Evolutionary conservation across 306 rosid species (phyloP), one percentile per base, ranked within the genome.

Genomic region (Trifolium fragiferum): DNA sequence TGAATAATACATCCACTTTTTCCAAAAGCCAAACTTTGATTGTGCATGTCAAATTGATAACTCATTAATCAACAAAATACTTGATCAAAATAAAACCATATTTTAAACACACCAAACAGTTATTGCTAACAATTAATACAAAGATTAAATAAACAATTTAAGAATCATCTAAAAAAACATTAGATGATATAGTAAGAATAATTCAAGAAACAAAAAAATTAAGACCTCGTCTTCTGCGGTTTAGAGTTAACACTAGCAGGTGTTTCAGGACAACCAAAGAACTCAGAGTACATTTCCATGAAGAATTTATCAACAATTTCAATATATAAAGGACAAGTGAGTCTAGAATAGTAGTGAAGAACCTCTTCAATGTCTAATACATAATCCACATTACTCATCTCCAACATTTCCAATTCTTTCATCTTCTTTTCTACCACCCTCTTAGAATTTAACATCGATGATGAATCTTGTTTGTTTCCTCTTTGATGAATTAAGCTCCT

Each of bases 281-380:
- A 89, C 58, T 92, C 97, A 0, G 85, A 76, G 51, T 60, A 89
- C n/a, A 89, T 81, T 12, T 94, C 90, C 84, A 87, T 53, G 87
- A 94, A 90, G 75, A 94, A 92, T 47, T 68, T 82, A 74, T 94
- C 98, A 3, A 94, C 90, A 46, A 94, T 89, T 65, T 94, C 90
- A 30, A 92, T 80, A 70, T 87, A 94, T 4, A 81, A 72, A 2
- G 99, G 96, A 73, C 88, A 94, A 63, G 89, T 86, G 59, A 94
- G 88, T 10, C 90, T 82, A 54, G 96, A 92, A 46, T 94, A 94
- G 75, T 94, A 94, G 76, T 94, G 95, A 74, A 90, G 90, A 74
- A 86, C 84, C 82, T 94, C 99, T 78, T 94, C 89, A 59, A 94
- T 89, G 83, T 92, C 97, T 75, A 92, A 43, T 23, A 75, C 61